Evolutionary conservation across 108 stramenopile genomes (phyloP).

Genomic region (Asterionellopsis glacialis): DNA sequence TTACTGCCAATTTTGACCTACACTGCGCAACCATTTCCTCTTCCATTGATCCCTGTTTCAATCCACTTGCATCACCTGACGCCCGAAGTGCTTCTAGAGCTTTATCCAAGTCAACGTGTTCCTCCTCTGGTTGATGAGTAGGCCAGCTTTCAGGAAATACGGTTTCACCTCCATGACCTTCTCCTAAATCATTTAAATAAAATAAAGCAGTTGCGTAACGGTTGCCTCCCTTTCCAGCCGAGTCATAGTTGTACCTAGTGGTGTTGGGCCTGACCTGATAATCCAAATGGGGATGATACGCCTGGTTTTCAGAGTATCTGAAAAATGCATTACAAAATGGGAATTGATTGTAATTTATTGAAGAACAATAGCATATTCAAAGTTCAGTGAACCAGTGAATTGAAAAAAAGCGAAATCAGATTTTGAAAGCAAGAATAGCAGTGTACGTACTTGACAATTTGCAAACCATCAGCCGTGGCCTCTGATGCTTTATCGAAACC

Average conservation of each 20-base stretch:
- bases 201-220: slow-evolving; percentile 93
- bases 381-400: no score
- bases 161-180: slow-evolving; percentile 90
- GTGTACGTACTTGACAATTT: background rate
- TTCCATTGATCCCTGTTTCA: slow-evolving; percentile 74
- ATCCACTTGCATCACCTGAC: slow-evolving; percentile 42
- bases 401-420: no score
- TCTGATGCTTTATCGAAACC: slow-evolving; percentile 64
- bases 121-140: slow-evolving; percentile 29
- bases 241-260: slow-evolving; percentile 56
- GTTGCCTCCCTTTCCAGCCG: slow-evolving; percentile 75
- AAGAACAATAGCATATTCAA: no score
- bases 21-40: slow-evolving; percentile 73
- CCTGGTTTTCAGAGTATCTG: slow-evolving; percentile 87
- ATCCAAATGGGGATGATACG: slow-evolving; percentile 91
- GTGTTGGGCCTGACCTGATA: slow-evolving; percentile 56
- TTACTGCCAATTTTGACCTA: slow-evolving; percentile 55
- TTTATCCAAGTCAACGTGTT: slow-evolving; percentile 18
- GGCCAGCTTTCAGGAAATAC: slow-evolving; percentile 80
- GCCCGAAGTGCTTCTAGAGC: slow-evolving; percentile 30
- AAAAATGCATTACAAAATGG: slow-evolving; percentile 36
- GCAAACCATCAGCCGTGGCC: background rate
- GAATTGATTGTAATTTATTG: no score
- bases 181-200: slow-evolving; percentile 89
- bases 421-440: no score